These are phyloP conservation scores for Colletotrichum liriopes DNA, from an alignment of 2,329 filamentous ascomycete genomes.

Conservation along the genomic window DNA sequence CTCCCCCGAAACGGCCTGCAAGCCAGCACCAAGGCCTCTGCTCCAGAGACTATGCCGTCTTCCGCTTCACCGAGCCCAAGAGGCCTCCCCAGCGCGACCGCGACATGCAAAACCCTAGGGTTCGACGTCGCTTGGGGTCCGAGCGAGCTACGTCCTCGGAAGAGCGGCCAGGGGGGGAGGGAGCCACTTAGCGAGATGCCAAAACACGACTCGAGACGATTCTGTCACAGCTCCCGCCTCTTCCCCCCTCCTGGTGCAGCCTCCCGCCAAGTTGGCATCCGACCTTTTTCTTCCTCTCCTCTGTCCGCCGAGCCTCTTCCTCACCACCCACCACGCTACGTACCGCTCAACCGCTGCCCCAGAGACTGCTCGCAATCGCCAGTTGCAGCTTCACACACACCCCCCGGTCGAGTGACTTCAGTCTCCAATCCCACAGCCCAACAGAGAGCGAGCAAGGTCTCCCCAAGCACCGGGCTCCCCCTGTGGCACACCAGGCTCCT, in stretches of 20 bases:
- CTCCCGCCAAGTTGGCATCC: conserved; percentile 18
- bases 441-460: not conserved
- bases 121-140: conserved; percentile 15
- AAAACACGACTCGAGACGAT: conserved; percentile 67
- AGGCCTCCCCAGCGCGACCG: conserved; percentile 26
- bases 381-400: not conserved
- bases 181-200: conserved; percentile 46
- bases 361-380: not conserved
- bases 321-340: not conserved
- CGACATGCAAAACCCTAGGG: conserved; percentile 29
- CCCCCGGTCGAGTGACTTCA: conserved; percentile 17
- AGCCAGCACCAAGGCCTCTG: not conserved
- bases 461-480: not conserved
- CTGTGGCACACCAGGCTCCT: conserved; percentile 10
- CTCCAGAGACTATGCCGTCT: not conserved
- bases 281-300: conserved; percentile 6
- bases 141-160: conserved; percentile 34
- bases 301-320: not conserved
- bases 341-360: not conserved
- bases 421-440: not conserved
- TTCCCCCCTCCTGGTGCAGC: conserved; percentile 26
- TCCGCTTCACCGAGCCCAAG: not conserved
- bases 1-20: not conserved
- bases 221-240: conserved; percentile 59
- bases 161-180: conserved; percentile 27